Conservation (phyloP, 306 rosid species). For the Coriaria nepalensis region DNA sequence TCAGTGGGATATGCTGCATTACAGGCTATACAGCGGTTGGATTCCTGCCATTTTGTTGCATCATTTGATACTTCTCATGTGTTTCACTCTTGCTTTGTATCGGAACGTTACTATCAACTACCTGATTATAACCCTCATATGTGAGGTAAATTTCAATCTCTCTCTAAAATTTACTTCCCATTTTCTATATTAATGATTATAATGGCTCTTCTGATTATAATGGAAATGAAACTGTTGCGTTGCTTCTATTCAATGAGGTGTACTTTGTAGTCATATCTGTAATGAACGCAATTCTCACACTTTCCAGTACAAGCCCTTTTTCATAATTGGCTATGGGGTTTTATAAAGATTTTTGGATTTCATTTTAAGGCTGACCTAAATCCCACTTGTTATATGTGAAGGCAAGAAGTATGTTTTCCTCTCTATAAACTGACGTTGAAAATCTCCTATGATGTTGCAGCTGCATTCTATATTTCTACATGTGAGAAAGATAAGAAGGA, state of each 20-base stretch:
- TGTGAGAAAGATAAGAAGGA: conserved; percentile 60
- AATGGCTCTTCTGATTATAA: too few relatives aligned
- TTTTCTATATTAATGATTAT: too few relatives aligned
- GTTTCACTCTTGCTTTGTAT: conserved; percentile 85
- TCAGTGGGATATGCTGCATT: conserved; percentile 86
- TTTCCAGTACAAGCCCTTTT: too few relatives aligned
- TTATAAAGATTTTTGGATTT: too few relatives aligned
- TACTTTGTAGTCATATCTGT: too few relatives aligned
- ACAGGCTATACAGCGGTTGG: conserved; percentile 57
- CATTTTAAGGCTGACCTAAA: too few relatives aligned
- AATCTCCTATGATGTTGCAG: conserved; percentile 36
- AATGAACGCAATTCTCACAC: too few relatives aligned
- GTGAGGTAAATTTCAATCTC: conserved; percentile 46
- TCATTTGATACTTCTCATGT: conserved; percentile 76
- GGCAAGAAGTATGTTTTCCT: background rate
- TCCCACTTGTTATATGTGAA: too few relatives aligned
- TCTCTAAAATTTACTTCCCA: conserved; percentile 1
- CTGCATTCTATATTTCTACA: conserved; percentile 84
- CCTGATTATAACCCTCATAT: conserved; percentile 85
- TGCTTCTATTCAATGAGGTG: too few relatives aligned
- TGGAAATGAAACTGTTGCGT: too few relatives aligned
- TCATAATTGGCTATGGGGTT: too few relatives aligned
- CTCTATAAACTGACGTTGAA: conserved; percentile 8
- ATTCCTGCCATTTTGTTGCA: conserved; percentile 76
- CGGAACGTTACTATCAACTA: conserved; percentile 87